Conservation (phyloP, 2,329 filamentous ascomycete species). For the Diaporthe ampelina region DNA sequence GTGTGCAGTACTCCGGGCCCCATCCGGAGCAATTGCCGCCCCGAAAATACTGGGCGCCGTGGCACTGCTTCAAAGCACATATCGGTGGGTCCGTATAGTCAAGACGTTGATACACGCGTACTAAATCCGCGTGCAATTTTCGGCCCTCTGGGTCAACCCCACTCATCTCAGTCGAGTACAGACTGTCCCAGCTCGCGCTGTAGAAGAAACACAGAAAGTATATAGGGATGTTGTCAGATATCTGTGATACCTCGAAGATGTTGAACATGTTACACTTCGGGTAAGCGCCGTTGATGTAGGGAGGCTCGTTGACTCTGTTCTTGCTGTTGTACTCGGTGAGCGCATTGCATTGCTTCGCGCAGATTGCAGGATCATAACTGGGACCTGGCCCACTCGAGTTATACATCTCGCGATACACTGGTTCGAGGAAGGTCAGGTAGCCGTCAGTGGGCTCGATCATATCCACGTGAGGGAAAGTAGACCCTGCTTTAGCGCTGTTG, state of each 20-base stretch:
- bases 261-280: slow-evolving; percentile 39
- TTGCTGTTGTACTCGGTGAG: slow-evolving; percentile 12
- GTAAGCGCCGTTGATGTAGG: slow-evolving; percentile 37
- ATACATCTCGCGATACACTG: not conserved
- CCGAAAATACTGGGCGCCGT: slow-evolving; percentile 30
- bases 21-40: slow-evolving; percentile 39
- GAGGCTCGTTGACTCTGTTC: slow-evolving; percentile 7
- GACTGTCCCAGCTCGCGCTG: slow-evolving; percentile 34
- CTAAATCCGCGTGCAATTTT: slow-evolving; percentile 11
- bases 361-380: slow-evolving; percentile 30
- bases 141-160: not conserved
- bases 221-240: not conserved
- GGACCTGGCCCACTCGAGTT: not conserved
- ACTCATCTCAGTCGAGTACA: slow-evolving; percentile 28
- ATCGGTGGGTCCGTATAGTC: slow-evolving; percentile 32
- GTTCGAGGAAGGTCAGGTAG: slow-evolving; percentile 31
- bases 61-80: slow-evolving; percentile 25
- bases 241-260: slow-evolving; percentile 23
- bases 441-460: slow-evolving; percentile 31
- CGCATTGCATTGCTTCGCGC: slow-evolving; percentile 31
- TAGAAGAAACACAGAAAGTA: slow-evolving; percentile 32
- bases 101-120: slow-evolving; percentile 34
- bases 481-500: not conserved
- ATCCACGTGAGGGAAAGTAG: not conserved
- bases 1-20: slow-evolving; percentile 28